Evolutionary conservation across 805 yeast species (phyloP).

Genomic region (Teunomyces kruisii): DNA sequence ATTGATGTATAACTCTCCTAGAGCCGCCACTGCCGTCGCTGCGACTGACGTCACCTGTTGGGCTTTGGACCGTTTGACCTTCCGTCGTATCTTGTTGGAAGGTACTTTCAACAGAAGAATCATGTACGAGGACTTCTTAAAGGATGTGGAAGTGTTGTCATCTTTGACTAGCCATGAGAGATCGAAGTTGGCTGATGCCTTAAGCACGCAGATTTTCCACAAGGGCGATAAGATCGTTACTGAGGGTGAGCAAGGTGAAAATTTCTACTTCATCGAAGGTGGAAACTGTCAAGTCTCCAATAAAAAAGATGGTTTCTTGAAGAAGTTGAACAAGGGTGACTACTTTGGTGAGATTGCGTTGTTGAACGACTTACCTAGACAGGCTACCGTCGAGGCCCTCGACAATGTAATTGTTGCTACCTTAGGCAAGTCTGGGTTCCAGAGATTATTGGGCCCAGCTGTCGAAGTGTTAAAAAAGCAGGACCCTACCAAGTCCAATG

Average conservation of each 20-base stretch:
- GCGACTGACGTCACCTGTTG: conserved; percentile 68
- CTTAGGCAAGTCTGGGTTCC: conserved; percentile 88
- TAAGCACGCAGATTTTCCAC: conserved; percentile 70
- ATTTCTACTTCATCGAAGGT: conserved; percentile 52
- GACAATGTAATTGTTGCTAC: conserved; percentile 84
- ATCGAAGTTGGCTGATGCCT: conserved; percentile 91
- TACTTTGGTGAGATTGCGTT: conserved; percentile 97
- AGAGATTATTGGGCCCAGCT: conserved; percentile 91
- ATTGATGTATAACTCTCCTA: conserved; percentile 93
- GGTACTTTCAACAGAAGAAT: conserved; percentile 87
- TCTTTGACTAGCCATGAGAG: conserved; percentile 77
- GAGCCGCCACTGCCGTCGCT: conserved; percentile 89
- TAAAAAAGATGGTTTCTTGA: conserved; percentile 59
- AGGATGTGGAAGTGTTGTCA: conserved; percentile 79
- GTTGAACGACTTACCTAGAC: conserved; percentile 87
- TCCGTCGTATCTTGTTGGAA: conserved; percentile 86
- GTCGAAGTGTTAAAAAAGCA: conserved; percentile 83
- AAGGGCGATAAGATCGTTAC: conserved; percentile 73
- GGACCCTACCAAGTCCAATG: conserved; percentile 61
- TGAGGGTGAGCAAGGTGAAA: conserved; percentile 72
- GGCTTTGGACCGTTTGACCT: conserved; percentile 92
- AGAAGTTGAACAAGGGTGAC: conserved; percentile 70
- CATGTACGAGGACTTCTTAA: conserved; percentile 85
- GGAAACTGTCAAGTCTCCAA: conserved; percentile 81
- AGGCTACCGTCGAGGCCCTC: conserved; percentile 84